Conservation (phyloP, 2,329 filamentous ascomycete species). For the Fusarium xyrophilum region DNA sequence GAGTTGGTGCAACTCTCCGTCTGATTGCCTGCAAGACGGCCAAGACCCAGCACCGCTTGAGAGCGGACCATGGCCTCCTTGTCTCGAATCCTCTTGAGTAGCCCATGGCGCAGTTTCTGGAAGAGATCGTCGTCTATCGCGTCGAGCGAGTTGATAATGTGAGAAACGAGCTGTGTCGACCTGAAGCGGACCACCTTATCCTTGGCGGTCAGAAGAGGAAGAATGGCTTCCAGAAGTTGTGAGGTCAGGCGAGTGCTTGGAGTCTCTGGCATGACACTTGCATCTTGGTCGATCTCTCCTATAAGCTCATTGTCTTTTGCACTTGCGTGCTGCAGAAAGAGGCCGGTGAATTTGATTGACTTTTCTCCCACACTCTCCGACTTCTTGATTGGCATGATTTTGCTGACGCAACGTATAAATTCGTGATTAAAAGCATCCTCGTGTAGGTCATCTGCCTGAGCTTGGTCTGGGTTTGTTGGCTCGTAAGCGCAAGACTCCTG, state of each 20-base stretch:
- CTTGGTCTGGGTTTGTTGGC: slow-evolving; percentile 59
- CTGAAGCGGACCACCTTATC: slow-evolving; percentile 93
- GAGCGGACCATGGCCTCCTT: slow-evolving; percentile 93
- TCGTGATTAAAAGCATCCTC: slow-evolving; percentile 89
- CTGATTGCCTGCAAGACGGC: slow-evolving; percentile 79
- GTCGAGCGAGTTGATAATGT: slow-evolving; percentile 91
- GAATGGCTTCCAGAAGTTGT: slow-evolving; percentile 73
- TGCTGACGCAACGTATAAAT: slow-evolving; percentile 80
- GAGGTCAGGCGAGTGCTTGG: slow-evolving; percentile 81
- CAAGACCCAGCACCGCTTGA: slow-evolving; percentile 90
- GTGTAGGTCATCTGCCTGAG: slow-evolving; percentile 70
- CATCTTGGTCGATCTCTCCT: slow-evolving; percentile 70
- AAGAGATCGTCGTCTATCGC: slow-evolving; percentile 93
- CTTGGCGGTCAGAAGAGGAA: slow-evolving; percentile 82
- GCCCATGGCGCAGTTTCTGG: slow-evolving; percentile 76
- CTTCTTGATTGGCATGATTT: slow-evolving; percentile 88
- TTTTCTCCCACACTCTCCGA: slow-evolving; percentile 87
- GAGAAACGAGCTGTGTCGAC: slow-evolving; percentile 86
- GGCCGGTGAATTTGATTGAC: slow-evolving; percentile 82
- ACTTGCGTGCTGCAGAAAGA: slow-evolving; percentile 78
- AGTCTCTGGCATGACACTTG: slow-evolving; percentile 77
- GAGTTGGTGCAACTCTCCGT: slow-evolving; percentile 73
- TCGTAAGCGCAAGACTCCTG: slow-evolving; percentile 84
- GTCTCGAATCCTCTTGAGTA: slow-evolving; percentile 87
- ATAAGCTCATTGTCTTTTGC: slow-evolving; percentile 75